A percentile compares a stretch with the other conserved stretches of the same genome.
Evolutionary conservation across 2,329 filamentous ascomycete genomes (phyloP).

Genomic region (Penicillium sp.): DNA sequence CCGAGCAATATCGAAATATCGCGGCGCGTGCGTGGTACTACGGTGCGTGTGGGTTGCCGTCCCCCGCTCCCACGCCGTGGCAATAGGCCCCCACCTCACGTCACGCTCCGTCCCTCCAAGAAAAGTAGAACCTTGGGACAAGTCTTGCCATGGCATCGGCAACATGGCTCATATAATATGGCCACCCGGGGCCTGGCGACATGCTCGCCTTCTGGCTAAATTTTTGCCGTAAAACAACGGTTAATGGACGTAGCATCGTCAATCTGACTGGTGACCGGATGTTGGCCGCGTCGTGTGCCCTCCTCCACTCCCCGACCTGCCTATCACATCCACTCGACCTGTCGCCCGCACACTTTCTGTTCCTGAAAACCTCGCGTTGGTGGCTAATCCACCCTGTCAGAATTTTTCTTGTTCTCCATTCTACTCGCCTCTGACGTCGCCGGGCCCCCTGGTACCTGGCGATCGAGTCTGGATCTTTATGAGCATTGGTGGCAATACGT

Average conservation of each 20-base stretch:
- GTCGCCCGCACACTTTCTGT: conserved; percentile 1
- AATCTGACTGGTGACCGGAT: background rate
- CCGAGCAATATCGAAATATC: background rate
- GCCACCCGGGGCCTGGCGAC: background rate
- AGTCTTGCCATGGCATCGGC: background rate
- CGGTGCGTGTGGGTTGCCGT: background rate
- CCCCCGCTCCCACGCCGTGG: background rate
- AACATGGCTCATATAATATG: background rate
- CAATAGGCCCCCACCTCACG: background rate
- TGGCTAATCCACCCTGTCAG: background rate
- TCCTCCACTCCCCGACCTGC: background rate
- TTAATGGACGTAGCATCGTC: background rate
- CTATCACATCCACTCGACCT: conserved; percentile 3
- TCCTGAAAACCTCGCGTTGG: conserved; percentile 2
- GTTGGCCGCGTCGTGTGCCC: background rate
- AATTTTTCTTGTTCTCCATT: conserved; percentile 2
- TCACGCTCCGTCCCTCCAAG: background rate
- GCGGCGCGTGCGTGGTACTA: background rate
- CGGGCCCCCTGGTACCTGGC: conserved; percentile 17
- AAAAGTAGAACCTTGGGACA: background rate
- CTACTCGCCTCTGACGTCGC: conserved; percentile 21
- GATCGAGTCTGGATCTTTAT: conserved; percentile 16
- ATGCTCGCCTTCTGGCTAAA: background rate
- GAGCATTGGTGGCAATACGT: conserved; percentile 9
- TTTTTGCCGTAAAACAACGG: background rate